Base-by-base conservation (phyloP, 177 flowering plant genomes). In the Tripterygium wilfordii region DNA sequence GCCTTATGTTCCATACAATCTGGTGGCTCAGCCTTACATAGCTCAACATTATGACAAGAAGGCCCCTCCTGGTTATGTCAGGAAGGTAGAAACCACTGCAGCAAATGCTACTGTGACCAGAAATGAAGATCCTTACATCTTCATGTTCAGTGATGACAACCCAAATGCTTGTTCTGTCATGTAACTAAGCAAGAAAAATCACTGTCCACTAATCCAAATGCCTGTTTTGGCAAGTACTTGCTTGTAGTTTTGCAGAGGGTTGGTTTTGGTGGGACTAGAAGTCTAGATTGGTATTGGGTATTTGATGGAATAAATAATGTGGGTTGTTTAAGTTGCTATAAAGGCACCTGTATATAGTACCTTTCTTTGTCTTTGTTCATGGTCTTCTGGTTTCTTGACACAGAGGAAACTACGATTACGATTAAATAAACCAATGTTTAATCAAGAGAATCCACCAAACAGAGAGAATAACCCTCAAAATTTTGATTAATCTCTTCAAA, bases 131-230 rank as follows among this genome's bases (percentile, higher is more conserved):
- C 72, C 65, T 27, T 69, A 66, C 63, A 62, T 35, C 38, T 45
- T 54, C 16, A 57, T 74, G 62, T 77, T 77, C 54, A 77, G 78
- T 46, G 82, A 77, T 45, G 82, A 77, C 29, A 73, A 76, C 38
- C 71, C 78, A 1, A 74, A 76, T 60, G 78, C 74, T 1, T 76
- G 82, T 40, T 62, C 75, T 38, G 59, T 76, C 39, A 76, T 76
- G 82, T 76, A 58, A 49, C 10, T 8, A 12, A n/a, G n/a, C n/a
- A n/a, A n/a, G n/a, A n/a, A n/a, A n/a, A n/a, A n/a, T n/a, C n/a
- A n/a, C n/a, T n/a, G n/a, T n/a, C n/a, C n/a, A n/a, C n/a, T n/a
- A n/a, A n/a, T n/a, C n/a, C n/a, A n/a, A n/a, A n/a, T n/a, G n/a
- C n/a, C n/a, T n/a, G n/a, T n/a, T n/a, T n/a, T n/a, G n/a, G n/a